Conservation (phyloP, 1,139 yeast genomes). For the Ashbya aceris region DNA sequence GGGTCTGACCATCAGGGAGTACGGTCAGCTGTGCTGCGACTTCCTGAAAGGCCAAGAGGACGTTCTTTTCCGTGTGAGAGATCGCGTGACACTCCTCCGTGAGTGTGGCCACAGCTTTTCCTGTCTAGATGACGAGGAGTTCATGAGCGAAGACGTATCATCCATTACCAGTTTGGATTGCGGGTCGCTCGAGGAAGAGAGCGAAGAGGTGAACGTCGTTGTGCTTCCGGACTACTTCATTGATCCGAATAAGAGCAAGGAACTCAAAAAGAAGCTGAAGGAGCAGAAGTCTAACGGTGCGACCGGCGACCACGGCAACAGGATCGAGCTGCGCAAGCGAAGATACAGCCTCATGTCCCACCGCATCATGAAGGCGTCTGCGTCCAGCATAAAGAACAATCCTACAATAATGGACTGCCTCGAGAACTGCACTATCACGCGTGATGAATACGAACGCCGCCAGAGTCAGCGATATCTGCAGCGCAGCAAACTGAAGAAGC, state of each 20-base stretch:
- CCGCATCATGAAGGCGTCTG: constrained; percentile 17
- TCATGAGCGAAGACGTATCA: constrained; percentile 14
- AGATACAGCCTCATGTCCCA: constrained; percentile 19
- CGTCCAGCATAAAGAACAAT: constrained; percentile 10
- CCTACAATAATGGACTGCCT: constrained; percentile 3
- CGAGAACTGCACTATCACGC: constrained; percentile 1
- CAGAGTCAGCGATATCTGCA: constrained; percentile 1
- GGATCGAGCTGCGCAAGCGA: constrained; percentile 19
- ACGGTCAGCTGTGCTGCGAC: constrained; percentile 82
- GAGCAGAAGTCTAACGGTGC: constrained; percentile 6
- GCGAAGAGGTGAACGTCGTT: constrained; percentile 13
- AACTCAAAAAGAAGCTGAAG: constrained; percentile 15
- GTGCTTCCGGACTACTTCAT: constrained; percentile 19
- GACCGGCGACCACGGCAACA: constrained; percentile 8
- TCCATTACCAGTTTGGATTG: constrained; percentile 10
- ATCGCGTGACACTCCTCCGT: constrained; percentile 12
- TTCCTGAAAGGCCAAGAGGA: constrained; percentile 37
- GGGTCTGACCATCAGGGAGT: constrained; percentile 78
- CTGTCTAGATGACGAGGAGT: constrained; percentile 16
- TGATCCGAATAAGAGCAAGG: constrained; percentile 21
- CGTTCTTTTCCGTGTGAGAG: constrained; percentile 15
- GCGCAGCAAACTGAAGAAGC: constrained; percentile 2
- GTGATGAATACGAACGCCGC: constrained; percentile 2
- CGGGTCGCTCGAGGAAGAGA: neutral
- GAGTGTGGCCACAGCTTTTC: constrained; percentile 10